Evolutionary conservation across 441 rosid genomes (phyloP).

Genomic region (Aleurites moluccanus): DNA sequence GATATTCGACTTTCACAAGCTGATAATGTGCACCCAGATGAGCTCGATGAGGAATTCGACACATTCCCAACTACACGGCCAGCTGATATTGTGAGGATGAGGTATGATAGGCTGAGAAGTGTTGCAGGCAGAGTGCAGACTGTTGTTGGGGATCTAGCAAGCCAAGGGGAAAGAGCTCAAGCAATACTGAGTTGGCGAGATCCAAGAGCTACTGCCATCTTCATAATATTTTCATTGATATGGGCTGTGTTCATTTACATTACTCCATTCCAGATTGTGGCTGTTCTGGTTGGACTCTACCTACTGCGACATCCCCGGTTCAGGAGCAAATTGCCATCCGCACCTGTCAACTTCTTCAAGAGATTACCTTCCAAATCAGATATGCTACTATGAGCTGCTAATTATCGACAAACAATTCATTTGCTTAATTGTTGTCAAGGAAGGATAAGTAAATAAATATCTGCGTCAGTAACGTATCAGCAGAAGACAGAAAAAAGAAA

Average conservation of each 20-base stretch:
- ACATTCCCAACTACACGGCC: slow-evolving; percentile 37
- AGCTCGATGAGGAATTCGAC: slow-evolving; percentile 52
- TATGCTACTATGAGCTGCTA: slow-evolving; percentile 51
- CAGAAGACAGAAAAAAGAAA: slow-evolving; percentile 26
- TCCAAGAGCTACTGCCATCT: slow-evolving; percentile 48
- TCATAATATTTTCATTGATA: slow-evolving; percentile 33
- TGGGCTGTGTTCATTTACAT: slow-evolving; percentile 43
- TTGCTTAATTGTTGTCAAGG: slow-evolving; percentile 13
- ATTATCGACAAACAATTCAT: slow-evolving; percentile 11
- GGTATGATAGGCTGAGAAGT: slow-evolving; percentile 58
- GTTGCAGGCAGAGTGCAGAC: slow-evolving; percentile 47
- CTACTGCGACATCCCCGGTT: slow-evolving; percentile 57
- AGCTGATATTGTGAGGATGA: slow-evolving; percentile 36
- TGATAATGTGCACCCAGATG: slow-evolving; percentile 37
- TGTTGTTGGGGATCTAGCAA: slow-evolving; percentile 43
- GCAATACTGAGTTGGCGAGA: slow-evolving; percentile 49
- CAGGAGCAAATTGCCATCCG: slow-evolving; percentile 46
- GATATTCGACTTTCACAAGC: slow-evolving; percentile 40
- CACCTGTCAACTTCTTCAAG: slow-evolving; percentile 66
- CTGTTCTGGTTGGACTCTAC: slow-evolving; percentile 33
- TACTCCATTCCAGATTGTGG: slow-evolving; percentile 35
- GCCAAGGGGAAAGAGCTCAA: slow-evolving; percentile 45
- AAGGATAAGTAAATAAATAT: slow-evolving; percentile 23
- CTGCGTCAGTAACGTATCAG: slow-evolving; percentile 24
- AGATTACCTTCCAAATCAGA: slow-evolving; percentile 60